A percentile compares a stretch with the other conserved stretches of the same genome.
Conservation (phyloP, 768 basidiomycete species). For the Boletus pseudopeckii region DNA sequence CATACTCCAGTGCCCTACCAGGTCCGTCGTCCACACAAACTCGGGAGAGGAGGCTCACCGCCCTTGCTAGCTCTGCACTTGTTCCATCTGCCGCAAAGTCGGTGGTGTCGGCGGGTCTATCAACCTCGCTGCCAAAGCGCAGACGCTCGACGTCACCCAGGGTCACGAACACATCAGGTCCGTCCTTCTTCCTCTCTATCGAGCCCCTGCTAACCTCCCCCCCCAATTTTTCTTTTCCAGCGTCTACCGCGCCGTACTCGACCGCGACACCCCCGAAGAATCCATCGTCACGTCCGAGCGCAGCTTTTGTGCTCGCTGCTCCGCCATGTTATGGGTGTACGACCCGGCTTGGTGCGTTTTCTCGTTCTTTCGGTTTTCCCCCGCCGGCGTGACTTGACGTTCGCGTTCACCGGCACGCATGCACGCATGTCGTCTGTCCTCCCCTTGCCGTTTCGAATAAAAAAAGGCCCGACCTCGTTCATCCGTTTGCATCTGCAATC, state of each 20-base stretch:
- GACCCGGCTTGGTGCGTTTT: slow-evolving; percentile 47
- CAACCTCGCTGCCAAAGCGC: slow-evolving; percentile 56
- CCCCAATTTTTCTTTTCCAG: slow-evolving; percentile 25
- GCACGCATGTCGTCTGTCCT: no score
- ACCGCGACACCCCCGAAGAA: slow-evolving; percentile 52
- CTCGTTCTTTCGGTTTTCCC: not conserved
- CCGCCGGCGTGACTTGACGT: no score
- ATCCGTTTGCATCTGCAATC: slow-evolving; percentile 67
- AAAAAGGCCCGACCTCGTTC: slow-evolving; percentile 57
- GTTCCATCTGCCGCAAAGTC: slow-evolving; percentile 71
- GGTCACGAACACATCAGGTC: slow-evolving; percentile 57
- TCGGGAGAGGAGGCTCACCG: not conserved
- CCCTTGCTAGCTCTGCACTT: slow-evolving; percentile 48
- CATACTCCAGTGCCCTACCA: slow-evolving; percentile 66
- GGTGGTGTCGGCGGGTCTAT: slow-evolving; percentile 63
- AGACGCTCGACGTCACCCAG: slow-evolving; percentile 47
- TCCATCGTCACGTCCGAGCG: slow-evolving; percentile 51
- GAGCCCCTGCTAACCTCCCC: not conserved
- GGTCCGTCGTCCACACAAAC: slow-evolving; percentile 28
- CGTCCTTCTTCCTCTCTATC: not conserved
- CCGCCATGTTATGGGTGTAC: slow-evolving; percentile 65
- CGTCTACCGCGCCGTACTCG: slow-evolving; percentile 58
- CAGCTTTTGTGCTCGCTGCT: slow-evolving; percentile 62
- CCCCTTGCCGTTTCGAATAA: no score
- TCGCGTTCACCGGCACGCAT: not conserved